These are phyloP conservation scores for Curvularia spicifera DNA, from an alignment of 2,329 filamentous ascomycete genomes.

Conservation along the genomic window DNA sequence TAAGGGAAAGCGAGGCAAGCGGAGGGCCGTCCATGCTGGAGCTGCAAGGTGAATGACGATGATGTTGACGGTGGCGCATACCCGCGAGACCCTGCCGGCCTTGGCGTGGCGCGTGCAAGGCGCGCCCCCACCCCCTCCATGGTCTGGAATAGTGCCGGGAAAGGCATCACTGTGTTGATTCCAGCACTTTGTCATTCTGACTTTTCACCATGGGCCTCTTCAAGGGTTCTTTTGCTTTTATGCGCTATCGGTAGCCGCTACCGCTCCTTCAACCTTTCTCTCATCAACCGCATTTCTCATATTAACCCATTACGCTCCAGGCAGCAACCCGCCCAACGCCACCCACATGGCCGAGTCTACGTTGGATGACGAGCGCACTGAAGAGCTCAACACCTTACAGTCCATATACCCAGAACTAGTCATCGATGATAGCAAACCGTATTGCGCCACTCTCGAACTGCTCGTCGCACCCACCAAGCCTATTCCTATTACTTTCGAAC, in stretches of 20 bases:
- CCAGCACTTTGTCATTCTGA: not conserved
- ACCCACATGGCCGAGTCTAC: conserved; percentile 33
- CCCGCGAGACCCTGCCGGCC: conserved; percentile 9
- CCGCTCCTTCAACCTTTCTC: conserved; percentile 2
- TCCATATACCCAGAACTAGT: conserved; percentile 69
- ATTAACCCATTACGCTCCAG: conserved; percentile 14
- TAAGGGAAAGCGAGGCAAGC: conserved; percentile 88
- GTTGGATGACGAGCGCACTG: conserved; percentile 62
- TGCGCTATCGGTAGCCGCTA: conserved; percentile 18
- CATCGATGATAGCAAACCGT: conserved; percentile 53
- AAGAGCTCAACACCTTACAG: conserved; percentile 65
- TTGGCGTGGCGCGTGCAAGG: conserved; percentile 13
- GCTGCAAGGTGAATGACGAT: conserved; percentile 2
- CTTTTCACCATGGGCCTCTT: conserved; percentile 25
- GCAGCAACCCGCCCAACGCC: not conserved
- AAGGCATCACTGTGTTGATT: not conserved
- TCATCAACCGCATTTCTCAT: conserved; percentile 3
- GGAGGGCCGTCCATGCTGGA: conserved; percentile 59
- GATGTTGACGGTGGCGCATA: conserved; percentile 9
- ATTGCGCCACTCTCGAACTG: conserved; percentile 60
- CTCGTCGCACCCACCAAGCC: conserved; percentile 62
- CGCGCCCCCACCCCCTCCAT: not conserved
- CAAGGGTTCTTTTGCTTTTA: conserved; percentile 18
- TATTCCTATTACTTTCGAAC: conserved; percentile 46
- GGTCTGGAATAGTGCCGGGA: not conserved